Conservation (phyloP, 1,284 basidiomycete species). For the Ceratobasidium papillatum region DNA sequence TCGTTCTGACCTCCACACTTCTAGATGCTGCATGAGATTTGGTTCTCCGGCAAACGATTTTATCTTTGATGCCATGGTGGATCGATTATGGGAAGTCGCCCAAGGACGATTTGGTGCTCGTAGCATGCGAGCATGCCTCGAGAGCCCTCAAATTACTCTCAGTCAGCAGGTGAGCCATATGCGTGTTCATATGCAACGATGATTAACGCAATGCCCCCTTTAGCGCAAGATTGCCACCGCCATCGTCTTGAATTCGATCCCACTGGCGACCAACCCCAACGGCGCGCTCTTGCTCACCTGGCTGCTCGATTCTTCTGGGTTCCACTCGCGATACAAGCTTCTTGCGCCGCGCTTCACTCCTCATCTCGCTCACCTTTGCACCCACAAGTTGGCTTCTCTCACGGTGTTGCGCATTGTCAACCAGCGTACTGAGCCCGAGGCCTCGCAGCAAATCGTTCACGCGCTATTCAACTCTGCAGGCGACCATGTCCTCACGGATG, state of each 20-base stretch:
- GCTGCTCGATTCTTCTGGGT: conserved; percentile 92
- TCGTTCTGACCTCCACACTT: neutral
- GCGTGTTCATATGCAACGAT: conserved; percentile 21
- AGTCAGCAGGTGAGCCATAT: conserved; percentile 72
- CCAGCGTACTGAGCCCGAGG: conserved; percentile 87
- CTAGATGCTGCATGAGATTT: conserved; percentile 89
- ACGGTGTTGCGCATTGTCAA: conserved; percentile 94
- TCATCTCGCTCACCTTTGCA: conserved; percentile 94
- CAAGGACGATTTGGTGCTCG: conserved; percentile 97
- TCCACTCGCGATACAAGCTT: conserved; percentile 91
- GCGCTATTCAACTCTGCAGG: conserved; percentile 85
- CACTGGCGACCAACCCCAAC: conserved; percentile 96
- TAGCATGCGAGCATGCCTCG: conserved; percentile 96
- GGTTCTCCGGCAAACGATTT: conserved; percentile 90
- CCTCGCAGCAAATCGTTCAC: conserved; percentile 82
- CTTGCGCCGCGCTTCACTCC: conserved; percentile 95
- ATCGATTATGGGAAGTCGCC: conserved; percentile 97
- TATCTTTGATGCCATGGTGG: conserved; percentile 97
- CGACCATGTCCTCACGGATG: conserved; percentile 90
- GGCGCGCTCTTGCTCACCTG: conserved; percentile 95
- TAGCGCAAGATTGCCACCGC: conserved; percentile 91
- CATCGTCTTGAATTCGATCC: conserved; percentile 96
- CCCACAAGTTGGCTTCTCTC: conserved; percentile 95
- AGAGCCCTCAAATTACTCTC: conserved; percentile 83
- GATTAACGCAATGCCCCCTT: neutral